Conservation (phyloP, 257 asterid species). For the Solanum neorickii region DNA sequence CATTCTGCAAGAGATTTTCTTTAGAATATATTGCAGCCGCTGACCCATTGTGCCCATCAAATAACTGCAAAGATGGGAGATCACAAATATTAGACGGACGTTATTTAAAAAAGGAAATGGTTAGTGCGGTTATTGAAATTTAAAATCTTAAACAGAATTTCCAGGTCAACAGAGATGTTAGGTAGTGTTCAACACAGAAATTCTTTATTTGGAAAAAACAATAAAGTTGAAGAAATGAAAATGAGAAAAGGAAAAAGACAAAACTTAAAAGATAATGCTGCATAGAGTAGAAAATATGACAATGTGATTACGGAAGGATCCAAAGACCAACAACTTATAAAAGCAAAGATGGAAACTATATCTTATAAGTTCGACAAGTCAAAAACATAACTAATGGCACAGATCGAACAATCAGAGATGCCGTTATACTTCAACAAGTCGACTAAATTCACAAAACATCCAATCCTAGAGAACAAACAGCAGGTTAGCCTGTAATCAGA, state of each 20-base stretch:
- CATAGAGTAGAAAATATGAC: neutral
- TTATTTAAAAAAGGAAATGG: neutral
- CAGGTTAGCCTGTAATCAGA: neutral
- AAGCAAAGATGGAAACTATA: neutral
- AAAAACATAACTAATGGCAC: neutral
- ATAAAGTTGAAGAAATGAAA: neutral
- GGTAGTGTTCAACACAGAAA: neutral
- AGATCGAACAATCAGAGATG: neutral
- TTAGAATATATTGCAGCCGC: constrained; percentile 92
- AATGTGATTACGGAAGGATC: neutral
- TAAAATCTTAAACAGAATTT: neutral
- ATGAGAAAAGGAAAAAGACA: neutral
- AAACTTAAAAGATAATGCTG: neutral
- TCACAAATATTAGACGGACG: neutral
- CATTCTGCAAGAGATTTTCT: constrained; percentile 78
- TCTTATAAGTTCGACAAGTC: neutral
- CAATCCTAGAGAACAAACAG: neutral
- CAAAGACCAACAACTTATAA: neutral
- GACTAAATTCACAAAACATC: neutral
- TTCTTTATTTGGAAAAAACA: neutral
- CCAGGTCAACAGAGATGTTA: neutral
- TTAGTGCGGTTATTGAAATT: neutral
- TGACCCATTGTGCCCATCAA: constrained; percentile 98
- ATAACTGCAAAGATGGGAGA: constrained; percentile 44
- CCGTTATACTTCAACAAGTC: neutral